Base-by-base conservation (phyloP, 2,329 filamentous ascomycete genomes). In the Calycina herbarum region DNA sequence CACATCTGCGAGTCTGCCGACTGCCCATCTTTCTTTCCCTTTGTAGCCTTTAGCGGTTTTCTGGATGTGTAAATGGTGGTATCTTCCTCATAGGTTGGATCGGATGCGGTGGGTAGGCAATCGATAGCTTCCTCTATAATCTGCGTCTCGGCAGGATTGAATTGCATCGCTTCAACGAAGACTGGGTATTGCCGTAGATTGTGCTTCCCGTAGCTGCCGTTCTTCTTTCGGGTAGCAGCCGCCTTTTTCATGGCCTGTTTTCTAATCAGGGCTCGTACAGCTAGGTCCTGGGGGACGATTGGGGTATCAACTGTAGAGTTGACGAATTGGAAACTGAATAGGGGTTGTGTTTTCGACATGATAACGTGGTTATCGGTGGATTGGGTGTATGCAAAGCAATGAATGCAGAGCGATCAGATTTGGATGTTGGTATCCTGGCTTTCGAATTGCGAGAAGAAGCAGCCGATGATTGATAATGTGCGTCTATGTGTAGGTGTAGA, bases 221-320 rank as follows among this genome's bases (percentile, higher is more conserved):
- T 69, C 67, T 73, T 70, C 64, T 69, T 72, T 40, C 75, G 66
- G 7, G 74, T 75, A 33, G 75, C 69, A 31, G 72, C 76, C 4
- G 75, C 74, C 64, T 77, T 77, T 63, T 74, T 76, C 77, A 79
- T 79, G 13, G 77, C 78, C 67, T 78, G 77, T 67, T 76, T 77
- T 5, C 78, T 72, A 33, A 79, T 79, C 27, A 76, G 57, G 17
- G 68, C 65, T 42, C 72, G 69, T 33, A 71, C 64, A 1, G 68
- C 68, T 13, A 70, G 61, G 60, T 71, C 69, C 58, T 70, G 68
- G n/a, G 68, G 69, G 5, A 71, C 64, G 3, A 63, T 63, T 6
- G 72, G 70, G 40, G 66, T 66, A n/a, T 64, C 51, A 42, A 72
- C 58, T 2, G 72, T 72, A 33, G 70, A 72, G 60, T 74, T 72